These are phyloP conservation scores for Kodamaea suecica DNA, from an alignment of 1,139 yeast genomes.

Conservation along the genomic window DNA sequence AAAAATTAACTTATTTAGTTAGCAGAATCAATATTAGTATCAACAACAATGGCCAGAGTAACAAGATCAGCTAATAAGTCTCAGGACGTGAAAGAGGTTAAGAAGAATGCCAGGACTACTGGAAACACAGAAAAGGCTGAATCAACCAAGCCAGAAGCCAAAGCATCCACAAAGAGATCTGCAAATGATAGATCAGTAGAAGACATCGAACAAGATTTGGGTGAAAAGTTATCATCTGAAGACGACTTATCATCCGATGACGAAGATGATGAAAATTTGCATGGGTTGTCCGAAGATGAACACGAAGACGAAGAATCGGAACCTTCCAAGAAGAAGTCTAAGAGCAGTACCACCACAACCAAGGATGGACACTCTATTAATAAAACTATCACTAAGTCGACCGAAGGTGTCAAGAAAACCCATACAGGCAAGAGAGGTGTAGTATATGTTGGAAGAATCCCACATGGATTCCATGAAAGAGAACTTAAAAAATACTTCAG, in stretches of 20 bases:
- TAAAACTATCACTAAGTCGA: conserved; percentile 23
- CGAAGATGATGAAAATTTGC: conserved; percentile 23
- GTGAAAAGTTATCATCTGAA: conserved; percentile 17
- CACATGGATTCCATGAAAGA: conserved; percentile 84
- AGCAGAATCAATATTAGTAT: background rate
- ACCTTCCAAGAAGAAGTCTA: conserved; percentile 11
- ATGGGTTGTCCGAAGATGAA: conserved; percentile 23
- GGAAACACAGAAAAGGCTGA: conserved; percentile 10
- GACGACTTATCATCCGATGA: conserved; percentile 13
- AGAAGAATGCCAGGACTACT: conserved; percentile 2
- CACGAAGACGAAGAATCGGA: conserved; percentile 17
- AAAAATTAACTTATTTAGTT: background rate
- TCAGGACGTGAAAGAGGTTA: background rate
- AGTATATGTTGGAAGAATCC: conserved; percentile 86
- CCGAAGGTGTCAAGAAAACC: conserved; percentile 16
- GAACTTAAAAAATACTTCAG: conserved; percentile 78
- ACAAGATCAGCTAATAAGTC: conserved; percentile 2
- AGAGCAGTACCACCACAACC: conserved; percentile 15
- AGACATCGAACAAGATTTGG: conserved; percentile 32
- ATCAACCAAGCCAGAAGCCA: conserved; percentile 8
- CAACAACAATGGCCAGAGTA: conserved; percentile 10
- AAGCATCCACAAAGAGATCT: conserved; percentile 13
- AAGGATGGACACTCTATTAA: conserved; percentile 18
- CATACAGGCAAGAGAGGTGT: conserved; percentile 50
- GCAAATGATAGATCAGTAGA: conserved; percentile 12